Percentiles rank a stretch among this genome's conserved stretches.
Evolutionary conservation across 306 rosid species (phyloP).

Genomic region (Ammopiptanthus mongolicus): DNA sequence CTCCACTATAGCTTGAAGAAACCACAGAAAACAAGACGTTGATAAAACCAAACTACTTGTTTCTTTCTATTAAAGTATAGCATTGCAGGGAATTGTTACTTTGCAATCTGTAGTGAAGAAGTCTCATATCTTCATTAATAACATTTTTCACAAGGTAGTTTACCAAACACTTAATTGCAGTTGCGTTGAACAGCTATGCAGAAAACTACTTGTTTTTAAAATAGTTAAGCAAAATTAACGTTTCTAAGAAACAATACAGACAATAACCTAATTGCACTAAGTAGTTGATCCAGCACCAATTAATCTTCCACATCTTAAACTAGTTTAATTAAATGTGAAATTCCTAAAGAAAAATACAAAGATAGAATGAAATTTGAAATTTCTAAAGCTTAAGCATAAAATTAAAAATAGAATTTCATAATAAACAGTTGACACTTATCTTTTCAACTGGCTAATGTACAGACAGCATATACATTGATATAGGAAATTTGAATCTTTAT

Average conservation of each 20-base stretch:
- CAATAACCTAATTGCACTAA: not conserved
- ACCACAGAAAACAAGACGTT: not conserved
- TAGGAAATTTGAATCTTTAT: not conserved
- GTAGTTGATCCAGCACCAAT: not conserved
- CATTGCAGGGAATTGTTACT: not conserved
- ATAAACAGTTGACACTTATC: not conserved
- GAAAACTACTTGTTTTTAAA: not conserved
- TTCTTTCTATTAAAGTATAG: not conserved
- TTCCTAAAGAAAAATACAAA: not conserved
- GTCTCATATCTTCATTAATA: not conserved
- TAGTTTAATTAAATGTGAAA: conserved; percentile 13
- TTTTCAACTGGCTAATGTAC: not conserved
- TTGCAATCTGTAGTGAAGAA: not conserved
- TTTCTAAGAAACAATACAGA: not conserved
- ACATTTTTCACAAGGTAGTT: not conserved
- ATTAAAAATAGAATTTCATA: not conserved
- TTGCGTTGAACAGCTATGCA: not conserved
- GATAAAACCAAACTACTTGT: not conserved
- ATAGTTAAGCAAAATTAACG: not conserved
- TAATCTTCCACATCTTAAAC: not conserved
- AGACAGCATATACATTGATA: not conserved
- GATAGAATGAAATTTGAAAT: not conserved
- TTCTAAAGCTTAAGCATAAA: not conserved
- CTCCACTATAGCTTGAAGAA: not conserved
- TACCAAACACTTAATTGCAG: not conserved